A percentile compares a stretch with the other conserved stretches of the same genome.
phyloP scores from a whole-genome alignment of 495 filamentous ascomycete species.

The Podospora fimiseda region DNA sequence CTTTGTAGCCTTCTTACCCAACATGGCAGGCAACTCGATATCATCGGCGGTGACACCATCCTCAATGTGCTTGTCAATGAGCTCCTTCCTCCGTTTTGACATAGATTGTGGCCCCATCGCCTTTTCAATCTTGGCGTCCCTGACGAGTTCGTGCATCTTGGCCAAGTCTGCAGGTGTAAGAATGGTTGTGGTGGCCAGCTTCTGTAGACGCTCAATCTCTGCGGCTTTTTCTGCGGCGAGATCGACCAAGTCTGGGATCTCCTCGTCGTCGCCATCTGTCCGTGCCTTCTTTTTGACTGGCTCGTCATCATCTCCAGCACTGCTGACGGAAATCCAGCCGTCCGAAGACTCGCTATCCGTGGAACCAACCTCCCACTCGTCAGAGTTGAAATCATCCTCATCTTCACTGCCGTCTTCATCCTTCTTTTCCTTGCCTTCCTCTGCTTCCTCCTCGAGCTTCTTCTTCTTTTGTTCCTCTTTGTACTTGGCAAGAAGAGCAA shows the following conservation, averaged over 20 bases:
- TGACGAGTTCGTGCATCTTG: constrained; percentile 82
- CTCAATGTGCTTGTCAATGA: constrained; percentile 60
- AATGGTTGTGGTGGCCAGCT: constrained; percentile 76
- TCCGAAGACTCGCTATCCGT: constrained; percentile 63
- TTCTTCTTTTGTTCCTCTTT: constrained; percentile 80
- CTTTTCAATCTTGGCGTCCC: constrained; percentile 63
- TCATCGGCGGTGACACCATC: constrained; percentile 80
- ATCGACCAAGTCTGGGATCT: constrained; percentile 24
- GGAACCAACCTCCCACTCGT: constrained; percentile 80
- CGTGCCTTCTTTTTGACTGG: constrained; percentile 58
- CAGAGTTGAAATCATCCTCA: constrained; percentile 65
- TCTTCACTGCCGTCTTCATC: constrained; percentile 40
- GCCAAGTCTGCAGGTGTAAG: constrained; percentile 87
- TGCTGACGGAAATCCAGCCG: constrained; percentile 91
- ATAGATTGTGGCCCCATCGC: constrained; percentile 33
- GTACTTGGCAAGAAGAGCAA: constrained; percentile 87
- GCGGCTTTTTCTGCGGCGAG: constrained; percentile 33
- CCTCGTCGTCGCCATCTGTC: constrained; percentile 21
- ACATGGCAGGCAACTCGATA: constrained; percentile 69
- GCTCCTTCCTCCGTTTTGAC: constrained; percentile 42
- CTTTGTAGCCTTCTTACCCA: constrained; percentile 61
- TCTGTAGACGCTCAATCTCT: constrained; percentile 37
- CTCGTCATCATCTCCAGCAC: constrained; percentile 65
- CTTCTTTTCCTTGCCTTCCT: constrained; percentile 19
- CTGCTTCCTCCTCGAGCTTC: constrained; percentile 58